Evolutionary conservation across 305 asterid genomes (phyloP), one percentile per base, ranked within the genome.

Genomic region (Fraxinus latifolia): DNA sequence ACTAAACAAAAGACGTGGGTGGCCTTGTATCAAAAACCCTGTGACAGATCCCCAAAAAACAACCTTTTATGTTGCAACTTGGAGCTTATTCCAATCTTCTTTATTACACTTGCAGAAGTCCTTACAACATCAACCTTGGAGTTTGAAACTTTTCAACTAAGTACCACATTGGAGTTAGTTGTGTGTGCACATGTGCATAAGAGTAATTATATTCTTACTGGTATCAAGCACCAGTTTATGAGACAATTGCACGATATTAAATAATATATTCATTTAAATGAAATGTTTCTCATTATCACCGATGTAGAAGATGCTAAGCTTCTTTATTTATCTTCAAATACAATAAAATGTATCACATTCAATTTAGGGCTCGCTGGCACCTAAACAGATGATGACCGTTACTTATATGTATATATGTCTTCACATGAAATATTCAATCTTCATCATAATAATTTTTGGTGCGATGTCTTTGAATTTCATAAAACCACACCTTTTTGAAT

Each of bases 71-170:
- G 44, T 70, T 70, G 23, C 76, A 70, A 31, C 34, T 70, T 70
- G 75, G 19, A 15, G 75, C 23, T 31, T 29, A 70, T 70, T 70
- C 25, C 23, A 31, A 2, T 31, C 44, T 29, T 70, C 39, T 14
- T 70, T 15, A 31, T 31, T 14, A 34, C 39, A 21, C 65, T 17
- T 2, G 23, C 36, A 31, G 12, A 5, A 77, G 78, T 77, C 83
- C 86, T 81, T 67, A 74, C 87, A 65, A 62, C 0, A 84, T 77
- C 84, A 72, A 78, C 9, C 81, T 85, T 50, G 83, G 65, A 34
- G 23, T 79, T 79, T 23, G 86, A 21, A 65, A 42, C 42, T 36
- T 31, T 19, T 70, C 11, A 29, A 31, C 62, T n/a, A 68, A 27
- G 39, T 70, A 65, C 19, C 73, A 25, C 34, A 25, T 23, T 11